Base-by-base conservation (phyloP, 129 eudicot species). In the Rutidosis leptorrhynchoides region DNA sequence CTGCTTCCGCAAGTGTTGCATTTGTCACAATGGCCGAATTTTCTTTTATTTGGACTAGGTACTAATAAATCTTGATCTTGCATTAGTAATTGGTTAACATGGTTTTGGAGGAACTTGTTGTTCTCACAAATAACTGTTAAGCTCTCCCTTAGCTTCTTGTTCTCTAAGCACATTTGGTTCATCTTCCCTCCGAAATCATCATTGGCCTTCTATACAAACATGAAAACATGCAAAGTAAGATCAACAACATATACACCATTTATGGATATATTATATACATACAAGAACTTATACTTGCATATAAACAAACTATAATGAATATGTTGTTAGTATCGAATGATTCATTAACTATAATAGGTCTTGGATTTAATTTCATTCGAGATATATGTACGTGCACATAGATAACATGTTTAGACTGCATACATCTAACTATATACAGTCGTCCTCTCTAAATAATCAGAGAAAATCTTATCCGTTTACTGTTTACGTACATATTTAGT, bases 91-190 rank as follows among this genome's bases (percentile, higher is more conserved):
- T 87, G 84, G 72, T 52, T 78, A 32, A 82, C 69, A 12, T 87
- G 87, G 24, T 63, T 80, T 65, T 74, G 81, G 76, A 90, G 82
- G 35, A 75, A 83, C 59, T 80, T 84, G 77, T 87, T 84, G 58
- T 84, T 90, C 70, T 87, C 93, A 64, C 85, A 90, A 76, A 87
- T 61, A 7, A 77, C 77, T 15, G 89, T 84, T 29, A 90, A 27
- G 76, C 76, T 78, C 64, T 90, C 89, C 12, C 90, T 80, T 28
- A 90, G 83, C 74, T 74, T 84, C 85, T 84, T 84, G 89, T 90
- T 90, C 58, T 90, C 97, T n/a, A 77, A 86, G 37, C 70, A 83
- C 74, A 90, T 83, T 67, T 90, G 66, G 7, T 81, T 84, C 77
- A 84, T 33, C 70, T 87, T 92, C 74, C 82, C 95, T 21, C 75